Evolutionary conservation across 352 stramenopile genomes (phyloP).

Genomic region (Stephanocyclus meneghinianus): DNA sequence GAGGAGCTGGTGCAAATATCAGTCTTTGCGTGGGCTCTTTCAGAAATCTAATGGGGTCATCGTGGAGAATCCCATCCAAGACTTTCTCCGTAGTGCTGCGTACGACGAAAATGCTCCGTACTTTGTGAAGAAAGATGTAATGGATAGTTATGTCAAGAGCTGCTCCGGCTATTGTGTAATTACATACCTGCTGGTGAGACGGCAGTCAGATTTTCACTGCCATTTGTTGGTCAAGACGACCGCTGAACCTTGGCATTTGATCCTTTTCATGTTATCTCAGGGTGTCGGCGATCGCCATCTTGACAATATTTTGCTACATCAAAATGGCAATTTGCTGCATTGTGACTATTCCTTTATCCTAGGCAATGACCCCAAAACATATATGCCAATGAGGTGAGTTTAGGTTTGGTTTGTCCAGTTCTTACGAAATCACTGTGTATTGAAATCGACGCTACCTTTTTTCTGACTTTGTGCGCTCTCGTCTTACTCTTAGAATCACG

Average conservation of each 20-base stretch:
- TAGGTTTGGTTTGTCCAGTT: neutral
- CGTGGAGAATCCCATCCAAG: slow-evolving; percentile 76
- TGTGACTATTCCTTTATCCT: slow-evolving; percentile 99
- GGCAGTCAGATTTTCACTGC: slow-evolving; percentile 1
- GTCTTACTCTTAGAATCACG: slow-evolving; percentile 60
- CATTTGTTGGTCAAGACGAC: neutral
- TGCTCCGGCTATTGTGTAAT: slow-evolving; percentile 98
- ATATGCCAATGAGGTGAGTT: slow-evolving; percentile 85
- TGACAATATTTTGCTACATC: slow-evolving; percentile 98
- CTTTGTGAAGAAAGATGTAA: slow-evolving; percentile 88
- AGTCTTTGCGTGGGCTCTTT: slow-evolving; percentile 53
- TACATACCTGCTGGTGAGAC: slow-evolving; percentile 90
- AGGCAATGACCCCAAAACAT: slow-evolving; percentile 96
- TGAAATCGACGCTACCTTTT: neutral
- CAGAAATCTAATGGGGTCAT: slow-evolving; percentile 38
- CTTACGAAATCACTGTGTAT: neutral
- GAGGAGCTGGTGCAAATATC: slow-evolving; percentile 66
- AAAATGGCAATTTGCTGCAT: slow-evolving; percentile 96
- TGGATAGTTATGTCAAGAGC: slow-evolving; percentile 96
- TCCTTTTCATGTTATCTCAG: slow-evolving; percentile 54
- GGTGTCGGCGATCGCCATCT: slow-evolving; percentile 98
- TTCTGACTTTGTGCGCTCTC: neutral
- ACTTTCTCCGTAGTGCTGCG: slow-evolving; percentile 73
- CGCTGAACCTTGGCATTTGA: neutral
- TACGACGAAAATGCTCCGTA: slow-evolving; percentile 72